These are phyloP conservation scores for Ophiostoma sp. DNA, from an alignment of 2,329 filamentous ascomycete genomes.

Conservation along the genomic window DNA sequence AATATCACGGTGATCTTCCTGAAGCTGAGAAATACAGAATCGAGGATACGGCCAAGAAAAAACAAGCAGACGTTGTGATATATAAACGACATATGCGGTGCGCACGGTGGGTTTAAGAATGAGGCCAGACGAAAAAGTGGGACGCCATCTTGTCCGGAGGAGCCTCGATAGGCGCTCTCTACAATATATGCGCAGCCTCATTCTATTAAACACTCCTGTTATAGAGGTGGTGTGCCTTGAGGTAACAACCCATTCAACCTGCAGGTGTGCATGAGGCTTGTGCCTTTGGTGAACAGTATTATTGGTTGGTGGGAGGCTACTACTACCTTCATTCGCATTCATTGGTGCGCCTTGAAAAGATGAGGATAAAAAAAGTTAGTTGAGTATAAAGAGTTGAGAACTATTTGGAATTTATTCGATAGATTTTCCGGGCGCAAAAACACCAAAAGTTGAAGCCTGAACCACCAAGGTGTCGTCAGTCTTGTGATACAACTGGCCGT, in stretches of 20 bases:
- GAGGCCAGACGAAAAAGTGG: neutral
- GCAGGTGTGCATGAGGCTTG: neutral
- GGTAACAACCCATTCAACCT: neutral
- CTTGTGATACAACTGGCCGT: neutral
- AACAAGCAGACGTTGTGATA: no score
- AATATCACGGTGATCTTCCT: no score
- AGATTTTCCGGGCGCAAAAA: neutral
- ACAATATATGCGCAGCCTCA: neutral
- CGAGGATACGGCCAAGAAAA: no score
- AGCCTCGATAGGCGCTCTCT: neutral
- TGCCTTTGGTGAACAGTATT: neutral
- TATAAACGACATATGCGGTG: neutral
- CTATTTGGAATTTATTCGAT: neutral
- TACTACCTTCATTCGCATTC: neutral
- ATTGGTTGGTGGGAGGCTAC: neutral
- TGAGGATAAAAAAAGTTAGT: neutral
- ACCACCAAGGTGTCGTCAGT: neutral
- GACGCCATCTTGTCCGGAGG: neutral
- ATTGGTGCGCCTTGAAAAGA: neutral
- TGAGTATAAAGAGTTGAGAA: neutral
- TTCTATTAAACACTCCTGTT: neutral
- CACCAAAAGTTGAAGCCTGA: neutral
- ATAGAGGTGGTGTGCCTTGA: constrained; percentile 5
- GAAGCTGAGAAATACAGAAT: no score
- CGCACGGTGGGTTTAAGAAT: neutral